A percentile compares a stretch with the other conserved stretches of the same genome.
Conservation (phyloP, 23 red algal species). For the Agarophyton chilense region DNA sequence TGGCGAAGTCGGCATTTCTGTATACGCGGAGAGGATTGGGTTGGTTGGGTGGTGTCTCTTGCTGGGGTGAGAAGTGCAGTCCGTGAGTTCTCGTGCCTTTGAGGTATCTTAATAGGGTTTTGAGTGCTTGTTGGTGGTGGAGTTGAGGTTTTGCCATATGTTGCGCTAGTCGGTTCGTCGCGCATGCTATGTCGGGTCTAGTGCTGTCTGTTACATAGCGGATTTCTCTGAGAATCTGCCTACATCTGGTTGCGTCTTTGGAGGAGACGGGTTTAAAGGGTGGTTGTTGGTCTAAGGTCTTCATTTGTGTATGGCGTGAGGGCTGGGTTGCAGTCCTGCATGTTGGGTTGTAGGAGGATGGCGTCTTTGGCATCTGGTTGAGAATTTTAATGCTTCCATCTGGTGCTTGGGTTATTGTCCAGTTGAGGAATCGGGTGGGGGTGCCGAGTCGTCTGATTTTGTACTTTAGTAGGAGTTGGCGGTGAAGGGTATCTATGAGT, state of each 20-base stretch:
- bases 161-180: too few relatives aligned
- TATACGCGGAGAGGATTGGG: neutral
- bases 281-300: neutral
- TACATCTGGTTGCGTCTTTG: neutral
- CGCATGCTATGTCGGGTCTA: neutral
- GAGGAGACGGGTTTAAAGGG: neutral
- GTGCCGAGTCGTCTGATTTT: neutral
- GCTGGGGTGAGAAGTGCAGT: neutral
- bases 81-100: neutral
- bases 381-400: neutral
- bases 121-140: neutral
- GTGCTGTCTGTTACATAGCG: neutral
- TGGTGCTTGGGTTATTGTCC: neutral
- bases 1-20: too few relatives aligned
- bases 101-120: neutral
- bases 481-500: neutral
- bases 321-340: neutral
- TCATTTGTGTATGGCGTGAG: neutral
- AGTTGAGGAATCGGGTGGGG: conserved; percentile 1
- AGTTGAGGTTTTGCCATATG: neutral
- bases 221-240: neutral
- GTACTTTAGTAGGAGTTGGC: neutral
- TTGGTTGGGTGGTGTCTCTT: neutral
- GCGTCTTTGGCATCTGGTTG: conserved; percentile 1
- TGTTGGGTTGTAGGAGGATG: neutral